These are phyloP conservation scores for Chamaecyparis obtusa DNA, from an alignment of 75 land plant genomes.

Conservation along the genomic window DNA sequence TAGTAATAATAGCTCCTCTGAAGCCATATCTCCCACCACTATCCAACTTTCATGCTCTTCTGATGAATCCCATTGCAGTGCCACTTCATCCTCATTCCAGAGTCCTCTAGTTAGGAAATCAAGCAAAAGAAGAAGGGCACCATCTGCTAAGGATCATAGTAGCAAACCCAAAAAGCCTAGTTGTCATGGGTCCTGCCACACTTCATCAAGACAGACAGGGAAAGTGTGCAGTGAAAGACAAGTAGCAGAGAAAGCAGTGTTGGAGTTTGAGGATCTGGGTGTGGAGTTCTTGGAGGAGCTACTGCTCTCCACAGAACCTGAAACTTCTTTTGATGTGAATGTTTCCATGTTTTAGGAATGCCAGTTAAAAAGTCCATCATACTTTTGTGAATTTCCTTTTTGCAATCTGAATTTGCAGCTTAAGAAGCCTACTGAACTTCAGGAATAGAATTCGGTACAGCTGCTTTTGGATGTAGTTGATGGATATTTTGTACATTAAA, in stretches of 20 bases:
- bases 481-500: neutral
- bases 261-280: neutral
- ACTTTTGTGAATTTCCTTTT: too few species aligned
- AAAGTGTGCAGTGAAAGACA: neutral
- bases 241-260: neutral
- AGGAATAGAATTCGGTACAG: neutral
- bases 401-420: neutral
- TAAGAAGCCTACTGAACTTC: too few species aligned
- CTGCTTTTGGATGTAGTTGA: neutral
- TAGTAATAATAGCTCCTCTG: neutral
- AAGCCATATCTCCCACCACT: neutral
- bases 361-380: too few species aligned
- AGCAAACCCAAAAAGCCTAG: neutral
- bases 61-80: neutral
- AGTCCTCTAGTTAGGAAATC: neutral
- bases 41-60: neutral
- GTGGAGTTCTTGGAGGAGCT: conserved; percentile 1
- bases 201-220: neutral
- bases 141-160: neutral
- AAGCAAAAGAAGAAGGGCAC: neutral
- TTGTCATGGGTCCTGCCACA: neutral
- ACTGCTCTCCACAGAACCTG: neutral
- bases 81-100: neutral
- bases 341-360: neutral
- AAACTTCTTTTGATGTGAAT: neutral